A percentile compares a stretch with the other conserved stretches of the same genome.
These are phyloP conservation scores for Protomyces inundatus DNA, from an alignment of 1,139 yeast species.

Conservation along the genomic window DNA sequence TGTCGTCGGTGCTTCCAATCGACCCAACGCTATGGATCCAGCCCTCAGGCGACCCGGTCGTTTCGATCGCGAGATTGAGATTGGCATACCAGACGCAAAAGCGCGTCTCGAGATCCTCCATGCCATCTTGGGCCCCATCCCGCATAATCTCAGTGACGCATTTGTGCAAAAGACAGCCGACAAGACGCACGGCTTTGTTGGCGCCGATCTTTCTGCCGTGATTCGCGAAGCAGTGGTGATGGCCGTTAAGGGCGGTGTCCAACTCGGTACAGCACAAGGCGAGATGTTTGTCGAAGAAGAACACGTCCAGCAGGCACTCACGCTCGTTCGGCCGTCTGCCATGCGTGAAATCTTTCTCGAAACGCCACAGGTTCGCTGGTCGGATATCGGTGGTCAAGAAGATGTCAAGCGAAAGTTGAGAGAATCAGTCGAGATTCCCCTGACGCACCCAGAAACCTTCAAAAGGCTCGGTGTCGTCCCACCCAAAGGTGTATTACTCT, in stretches of 20 bases:
- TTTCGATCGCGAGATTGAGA: constrained; percentile 91
- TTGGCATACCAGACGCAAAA: constrained; percentile 94
- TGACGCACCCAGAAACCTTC: constrained; percentile 76
- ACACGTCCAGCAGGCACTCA: constrained; percentile 64
- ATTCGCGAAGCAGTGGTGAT: constrained; percentile 85
- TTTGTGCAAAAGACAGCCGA: constrained; percentile 58
- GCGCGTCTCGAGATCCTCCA: constrained; percentile 81
- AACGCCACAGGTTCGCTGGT: constrained; percentile 90
- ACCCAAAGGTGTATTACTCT: constrained; percentile 87
- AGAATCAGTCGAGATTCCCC: constrained; percentile 88
- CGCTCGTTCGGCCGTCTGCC: constrained; percentile 86
- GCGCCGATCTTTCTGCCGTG: constrained; percentile 85
- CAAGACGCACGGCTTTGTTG: constrained; percentile 93
- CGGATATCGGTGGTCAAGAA: constrained; percentile 93
- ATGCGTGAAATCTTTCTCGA: constrained; percentile 90
- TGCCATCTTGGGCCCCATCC: constrained; percentile 62
- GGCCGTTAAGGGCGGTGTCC: constrained; percentile 61
- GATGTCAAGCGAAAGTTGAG: constrained; percentile 69
- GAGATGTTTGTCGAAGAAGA: constrained; percentile 42
- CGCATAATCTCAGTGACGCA: constrained; percentile 50
- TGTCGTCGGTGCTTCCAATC: constrained; percentile 73
- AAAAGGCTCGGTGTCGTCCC: constrained; percentile 72
- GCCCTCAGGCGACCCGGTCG: constrained; percentile 90
- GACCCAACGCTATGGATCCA: constrained; percentile 77
- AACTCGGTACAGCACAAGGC: constrained; percentile 39